Evolutionary conservation across 2,329 filamentous ascomycete species (phyloP).

Genomic region (Whalleya microplaca): DNA sequence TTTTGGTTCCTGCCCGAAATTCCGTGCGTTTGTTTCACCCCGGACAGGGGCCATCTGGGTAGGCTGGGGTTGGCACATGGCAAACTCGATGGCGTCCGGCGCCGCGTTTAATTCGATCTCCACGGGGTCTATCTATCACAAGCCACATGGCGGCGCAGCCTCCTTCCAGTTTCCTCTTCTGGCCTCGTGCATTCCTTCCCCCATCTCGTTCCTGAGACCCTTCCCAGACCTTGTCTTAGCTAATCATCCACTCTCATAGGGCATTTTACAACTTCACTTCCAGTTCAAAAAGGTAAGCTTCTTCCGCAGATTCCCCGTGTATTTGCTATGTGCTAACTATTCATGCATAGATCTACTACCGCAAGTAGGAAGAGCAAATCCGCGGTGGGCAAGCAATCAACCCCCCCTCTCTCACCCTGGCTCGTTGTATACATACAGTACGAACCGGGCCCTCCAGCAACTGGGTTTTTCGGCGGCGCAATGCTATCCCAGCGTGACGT

Average conservation of each 20-base stretch:
- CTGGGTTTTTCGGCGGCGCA: too few relatives aligned
- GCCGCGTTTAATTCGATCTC: conserved; percentile 14
- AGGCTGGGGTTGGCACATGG: conserved; percentile 6
- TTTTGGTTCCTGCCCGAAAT: conserved; percentile 7
- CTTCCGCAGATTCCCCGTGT: conserved; percentile 5
- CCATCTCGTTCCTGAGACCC: conserved; percentile 17
- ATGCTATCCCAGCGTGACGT: too few relatives aligned
- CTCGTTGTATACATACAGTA: not conserved
- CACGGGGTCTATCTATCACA: conserved; percentile 7
- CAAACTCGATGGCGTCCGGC: conserved; percentile 17
- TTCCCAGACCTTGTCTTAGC: conserved; percentile 21
- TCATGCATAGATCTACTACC: conserved; percentile 43
- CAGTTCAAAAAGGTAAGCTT: conserved; percentile 90
- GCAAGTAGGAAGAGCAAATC: conserved; percentile 36
- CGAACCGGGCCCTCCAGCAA: not conserved
- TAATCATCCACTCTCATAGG: conserved; percentile 55
- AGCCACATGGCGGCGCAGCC: conserved; percentile 18
- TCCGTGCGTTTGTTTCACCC: conserved; percentile 22
- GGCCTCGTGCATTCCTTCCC: conserved; percentile 18
- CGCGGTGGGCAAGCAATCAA: conserved; percentile 3
- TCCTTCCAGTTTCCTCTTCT: conserved; percentile 17
- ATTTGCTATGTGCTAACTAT: conserved; percentile 24
- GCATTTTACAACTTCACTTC: conserved; percentile 94
- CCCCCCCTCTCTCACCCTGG: not conserved
- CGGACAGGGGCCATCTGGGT: conserved; percentile 9